A percentile compares a stretch with the other conserved stretches of the same genome.
Conservation (phyloP, 1,139 yeast genomes). For the Hemisphaericaspora xylofermentans region DNA sequence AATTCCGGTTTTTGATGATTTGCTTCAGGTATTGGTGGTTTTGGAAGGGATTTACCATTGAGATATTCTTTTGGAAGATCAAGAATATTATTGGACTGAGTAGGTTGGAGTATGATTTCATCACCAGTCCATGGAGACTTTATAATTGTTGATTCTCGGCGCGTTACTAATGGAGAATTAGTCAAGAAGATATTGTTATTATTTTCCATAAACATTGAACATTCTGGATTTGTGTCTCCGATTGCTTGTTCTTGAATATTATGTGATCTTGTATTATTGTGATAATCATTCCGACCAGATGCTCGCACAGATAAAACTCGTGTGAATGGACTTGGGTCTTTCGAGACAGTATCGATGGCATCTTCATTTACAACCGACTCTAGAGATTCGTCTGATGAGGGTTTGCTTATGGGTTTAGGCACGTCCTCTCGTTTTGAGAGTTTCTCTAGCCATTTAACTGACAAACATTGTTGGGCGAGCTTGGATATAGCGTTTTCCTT, state of each 20-base stretch:
- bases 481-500: slow-evolving; percentile 49
- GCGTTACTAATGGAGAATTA: slow-evolving; percentile 10
- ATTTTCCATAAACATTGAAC: slow-evolving; percentile 14
- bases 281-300: slow-evolving; percentile 36
- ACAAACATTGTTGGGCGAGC: slow-evolving; percentile 62
- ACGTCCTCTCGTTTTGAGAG: slow-evolving; percentile 7
- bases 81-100: slow-evolving; percentile 11
- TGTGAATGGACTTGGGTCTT: slow-evolving; percentile 14
- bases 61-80: slow-evolving; percentile 40
- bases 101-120: slow-evolving; percentile 4
- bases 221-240: slow-evolving; percentile 6
- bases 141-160: neutral
- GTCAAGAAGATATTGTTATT: slow-evolving; percentile 24
- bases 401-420: slow-evolving; percentile 1
- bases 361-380: neutral
- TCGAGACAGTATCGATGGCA: slow-evolving; percentile 1
- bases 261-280: slow-evolving; percentile 34
- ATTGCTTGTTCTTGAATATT: slow-evolving; percentile 17
- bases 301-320: slow-evolving; percentile 42
- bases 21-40: slow-evolving; percentile 13
- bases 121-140: slow-evolving; percentile 1
- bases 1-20: neutral
- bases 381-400: slow-evolving; percentile 15
- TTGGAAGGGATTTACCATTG: slow-evolving; percentile 16
- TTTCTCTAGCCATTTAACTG: slow-evolving; percentile 53